Conservation (phyloP, 495 filamentous ascomycete genomes). For the Rhypophila decipiens region DNA sequence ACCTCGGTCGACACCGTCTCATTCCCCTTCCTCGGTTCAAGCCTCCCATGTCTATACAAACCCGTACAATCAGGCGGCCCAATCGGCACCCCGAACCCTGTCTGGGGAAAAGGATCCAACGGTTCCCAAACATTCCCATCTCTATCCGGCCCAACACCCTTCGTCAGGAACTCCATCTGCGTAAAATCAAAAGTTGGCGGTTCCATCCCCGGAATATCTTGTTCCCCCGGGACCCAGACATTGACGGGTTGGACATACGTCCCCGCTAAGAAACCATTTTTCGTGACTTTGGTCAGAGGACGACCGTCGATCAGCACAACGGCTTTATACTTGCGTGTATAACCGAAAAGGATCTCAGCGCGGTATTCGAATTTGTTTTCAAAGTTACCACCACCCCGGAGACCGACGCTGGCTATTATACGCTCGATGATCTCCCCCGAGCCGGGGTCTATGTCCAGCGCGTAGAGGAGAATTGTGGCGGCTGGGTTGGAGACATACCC, state of each 20-base stretch:
- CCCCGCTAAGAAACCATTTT: constrained; percentile 35
- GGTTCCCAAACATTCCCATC: constrained; percentile 14
- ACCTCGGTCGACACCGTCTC: too few species aligned
- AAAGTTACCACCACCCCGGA: too few species aligned
- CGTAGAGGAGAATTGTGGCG: constrained; percentile 21
- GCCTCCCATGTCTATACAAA: too few species aligned
- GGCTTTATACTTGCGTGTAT: constrained; percentile 31
- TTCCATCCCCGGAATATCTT: constrained; percentile 3
- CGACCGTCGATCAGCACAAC: constrained; percentile 17
- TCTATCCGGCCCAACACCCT: constrained; percentile 10
- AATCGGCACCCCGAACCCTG: too few species aligned
- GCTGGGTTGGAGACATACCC: constrained; percentile 10
- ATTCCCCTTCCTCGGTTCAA: too few species aligned
- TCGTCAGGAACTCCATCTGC: constrained; percentile 10
- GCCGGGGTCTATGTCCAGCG: constrained; percentile 36
- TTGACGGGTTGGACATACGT: constrained; percentile 32
- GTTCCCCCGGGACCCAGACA: constrained; percentile 29
- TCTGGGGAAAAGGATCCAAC: constrained; percentile 15
- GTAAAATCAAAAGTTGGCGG: constrained; percentile 11
- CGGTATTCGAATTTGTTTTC: too few species aligned
- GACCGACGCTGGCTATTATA: constrained; percentile 6
- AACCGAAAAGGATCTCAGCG: too few species aligned
- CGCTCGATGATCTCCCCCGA: constrained; percentile 29
- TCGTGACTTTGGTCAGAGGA: constrained; percentile 20
- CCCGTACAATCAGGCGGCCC: too few species aligned